Percentiles rank a stretch among this genome's conserved stretches.
Conservation (phyloP, 495 filamentous ascomycete genomes). For the Tuber borchii region DNA sequence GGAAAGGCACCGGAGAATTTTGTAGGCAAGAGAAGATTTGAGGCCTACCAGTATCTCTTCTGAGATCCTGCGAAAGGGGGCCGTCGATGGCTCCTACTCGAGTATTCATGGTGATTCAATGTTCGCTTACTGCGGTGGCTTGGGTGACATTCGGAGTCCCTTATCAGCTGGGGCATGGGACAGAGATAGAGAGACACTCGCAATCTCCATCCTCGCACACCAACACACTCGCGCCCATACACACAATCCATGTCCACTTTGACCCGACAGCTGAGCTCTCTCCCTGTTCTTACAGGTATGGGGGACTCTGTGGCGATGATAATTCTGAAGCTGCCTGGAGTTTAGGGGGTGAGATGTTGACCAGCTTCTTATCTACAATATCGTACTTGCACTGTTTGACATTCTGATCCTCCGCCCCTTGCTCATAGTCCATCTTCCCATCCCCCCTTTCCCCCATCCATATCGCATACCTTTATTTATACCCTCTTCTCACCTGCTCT, state of each 20-base stretch:
- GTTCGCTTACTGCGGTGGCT: neutral
- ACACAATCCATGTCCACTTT: slow-evolving; percentile 1
- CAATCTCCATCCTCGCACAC: neutral
- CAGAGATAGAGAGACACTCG: neutral
- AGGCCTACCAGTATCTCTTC: neutral
- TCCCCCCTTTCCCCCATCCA: neutral
- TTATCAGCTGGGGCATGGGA: neutral
- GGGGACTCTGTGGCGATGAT: neutral
- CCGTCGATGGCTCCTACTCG: neutral
- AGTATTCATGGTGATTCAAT: neutral
- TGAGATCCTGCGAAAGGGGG: neutral
- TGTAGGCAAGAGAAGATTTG: neutral
- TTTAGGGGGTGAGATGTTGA: neutral
- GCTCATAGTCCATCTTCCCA: neutral
- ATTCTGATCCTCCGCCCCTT: neutral
- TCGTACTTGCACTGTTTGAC: neutral
- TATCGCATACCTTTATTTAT: neutral
- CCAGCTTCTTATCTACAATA: neutral
- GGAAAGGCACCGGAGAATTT: neutral
- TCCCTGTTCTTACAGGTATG: neutral
- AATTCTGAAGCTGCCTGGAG: neutral
- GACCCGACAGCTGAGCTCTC: neutral
- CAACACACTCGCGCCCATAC: neutral
- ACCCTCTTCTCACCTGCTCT: neutral
- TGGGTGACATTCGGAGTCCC: neutral